Evolutionary conservation across 495 filamentous ascomycete genomes (phyloP).

Genomic region (Trichocladium uniseriatum): DNA sequence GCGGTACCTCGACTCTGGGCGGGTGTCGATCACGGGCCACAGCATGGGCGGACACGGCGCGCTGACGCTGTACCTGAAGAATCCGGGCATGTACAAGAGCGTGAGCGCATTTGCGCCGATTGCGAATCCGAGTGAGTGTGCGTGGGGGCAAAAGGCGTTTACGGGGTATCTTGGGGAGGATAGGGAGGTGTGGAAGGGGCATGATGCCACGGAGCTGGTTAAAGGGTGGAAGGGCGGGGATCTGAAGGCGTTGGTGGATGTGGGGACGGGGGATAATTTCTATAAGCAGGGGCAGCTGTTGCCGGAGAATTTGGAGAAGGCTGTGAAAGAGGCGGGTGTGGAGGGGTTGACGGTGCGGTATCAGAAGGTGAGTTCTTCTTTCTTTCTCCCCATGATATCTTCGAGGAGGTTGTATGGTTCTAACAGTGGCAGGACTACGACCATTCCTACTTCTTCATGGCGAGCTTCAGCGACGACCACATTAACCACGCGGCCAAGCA

Average conservation of each 20-base stretch:
- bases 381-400: background rate
- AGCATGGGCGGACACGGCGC: slow-evolving; percentile 97
- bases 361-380: slow-evolving; percentile 49
- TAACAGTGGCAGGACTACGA: slow-evolving; percentile 61
- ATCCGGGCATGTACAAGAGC: slow-evolving; percentile 79
- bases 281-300: slow-evolving; percentile 88
- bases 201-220: slow-evolving; percentile 89
- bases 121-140: slow-evolving; percentile 71
- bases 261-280: slow-evolving; percentile 90
- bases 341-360: slow-evolving; percentile 63
- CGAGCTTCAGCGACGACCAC: slow-evolving; percentile 82
- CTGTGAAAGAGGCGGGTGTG: slow-evolving; percentile 61
- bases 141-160: slow-evolving; percentile 96
- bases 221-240: slow-evolving; percentile 50
- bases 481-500: slow-evolving; percentile 84
- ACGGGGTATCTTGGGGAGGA: slow-evolving; percentile 70
- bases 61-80: slow-evolving; percentile 79
- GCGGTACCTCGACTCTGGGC: slow-evolving; percentile 51
- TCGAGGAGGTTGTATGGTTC: background rate
- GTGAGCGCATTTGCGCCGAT: slow-evolving; percentile 91
- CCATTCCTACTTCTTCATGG: slow-evolving; percentile 93
- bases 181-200: slow-evolving; percentile 66
- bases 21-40: slow-evolving; percentile 81
- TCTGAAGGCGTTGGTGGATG: slow-evolving; percentile 72
- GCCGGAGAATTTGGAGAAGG: slow-evolving; percentile 84